Base-by-base conservation (phyloP, 116 monocot species). In the Zostera marina region DNA sequence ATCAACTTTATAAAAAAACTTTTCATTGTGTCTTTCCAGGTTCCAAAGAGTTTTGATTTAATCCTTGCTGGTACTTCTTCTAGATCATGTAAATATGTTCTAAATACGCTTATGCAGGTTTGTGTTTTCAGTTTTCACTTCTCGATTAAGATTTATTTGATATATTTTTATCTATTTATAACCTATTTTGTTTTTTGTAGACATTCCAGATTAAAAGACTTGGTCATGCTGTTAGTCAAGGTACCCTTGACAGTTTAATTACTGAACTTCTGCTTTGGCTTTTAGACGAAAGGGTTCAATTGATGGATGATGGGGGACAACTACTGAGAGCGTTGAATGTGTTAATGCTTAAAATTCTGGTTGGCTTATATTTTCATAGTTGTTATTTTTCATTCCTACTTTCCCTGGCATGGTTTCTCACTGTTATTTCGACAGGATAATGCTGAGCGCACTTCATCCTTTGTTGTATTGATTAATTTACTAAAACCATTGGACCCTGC, bases 41-140 rank as follows among this genome's bases (percentile, higher is more conserved):
- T 98, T 16, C 83, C 90, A 7, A 83, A 70, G 60, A 83, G 87
- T 8, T 99, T 99, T 58, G 80, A 87, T 64, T 87, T 91, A 47
- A 87, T 86, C 72, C 81, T 99, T 42, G 83, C 91, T 63, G 99
- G 99, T 54, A 83, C 87, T 57, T 99, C 99, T 17, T 99, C 99
- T 52, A 78, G 99, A 53, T 99, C 87, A 7, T 99, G 99, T 67
- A 99, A 99, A 87, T 99, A 99, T 77, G 99, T 99, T 38, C 59
- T 99, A 15, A 99, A 99, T 70, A 99, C 99, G 8, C 87, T 99
- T 32, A 91, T 99, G 99, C 99, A 89, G 94, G 94, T 96, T 47
- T 24, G 9, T 11, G 20, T 61, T 12, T 46, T 4, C 63, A 13
- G 20, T 61, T 12, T 46, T 4, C 63, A 12, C 12, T 39, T 12